These are phyloP conservation scores for Strigomonas galati DNA, from an alignment of 208 protist genomes.

Conservation along the genomic window DNA sequence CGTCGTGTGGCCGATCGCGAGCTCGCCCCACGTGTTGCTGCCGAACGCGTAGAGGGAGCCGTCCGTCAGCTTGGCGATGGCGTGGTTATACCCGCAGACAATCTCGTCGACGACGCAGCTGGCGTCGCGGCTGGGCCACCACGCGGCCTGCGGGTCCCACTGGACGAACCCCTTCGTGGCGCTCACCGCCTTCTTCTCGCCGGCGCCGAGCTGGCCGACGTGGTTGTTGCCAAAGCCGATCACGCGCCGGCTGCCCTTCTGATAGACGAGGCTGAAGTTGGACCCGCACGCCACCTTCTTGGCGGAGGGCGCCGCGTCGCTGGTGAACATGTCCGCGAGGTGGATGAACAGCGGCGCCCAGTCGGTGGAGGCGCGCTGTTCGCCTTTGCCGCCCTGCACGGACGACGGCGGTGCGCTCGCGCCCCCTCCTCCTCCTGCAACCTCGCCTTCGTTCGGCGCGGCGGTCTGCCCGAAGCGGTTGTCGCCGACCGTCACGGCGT, in stretches of 20 bases:
- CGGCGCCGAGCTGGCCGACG: slow-evolving; percentile 69
- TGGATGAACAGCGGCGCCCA: slow-evolving; percentile 47
- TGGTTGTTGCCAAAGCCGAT: slow-evolving; percentile 72
- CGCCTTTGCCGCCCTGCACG: neutral
- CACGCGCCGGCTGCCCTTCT: slow-evolving; percentile 35
- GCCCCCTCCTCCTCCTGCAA: neutral
- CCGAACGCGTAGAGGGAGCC: slow-evolving; percentile 57
- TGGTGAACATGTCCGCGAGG: slow-evolving; percentile 36
- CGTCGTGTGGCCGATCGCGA: slow-evolving; percentile 55
- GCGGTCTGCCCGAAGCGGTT: slow-evolving; percentile 61
- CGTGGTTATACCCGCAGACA: slow-evolving; percentile 60
- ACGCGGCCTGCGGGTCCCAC: slow-evolving; percentile 50
- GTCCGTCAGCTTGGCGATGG: slow-evolving; percentile 36
- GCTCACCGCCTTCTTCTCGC: slow-evolving; percentile 41
- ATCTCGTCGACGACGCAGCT: slow-evolving; percentile 28
- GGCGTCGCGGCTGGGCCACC: slow-evolving; percentile 30
- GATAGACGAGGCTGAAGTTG: slow-evolving; percentile 68
- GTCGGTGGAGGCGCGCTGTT: neutral
- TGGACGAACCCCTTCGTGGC: slow-evolving; percentile 38
- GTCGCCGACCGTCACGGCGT: slow-evolving; percentile 62
- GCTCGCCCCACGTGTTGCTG: slow-evolving; percentile 75
- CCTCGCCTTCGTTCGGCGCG: slow-evolving; percentile 6
- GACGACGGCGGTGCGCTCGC: neutral
- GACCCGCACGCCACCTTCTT: slow-evolving; percentile 43
- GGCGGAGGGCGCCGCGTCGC: slow-evolving; percentile 5